Base-by-base conservation (phyloP, 2,329 filamentous ascomycete genomes). In the Alternaria consortialis region DNA sequence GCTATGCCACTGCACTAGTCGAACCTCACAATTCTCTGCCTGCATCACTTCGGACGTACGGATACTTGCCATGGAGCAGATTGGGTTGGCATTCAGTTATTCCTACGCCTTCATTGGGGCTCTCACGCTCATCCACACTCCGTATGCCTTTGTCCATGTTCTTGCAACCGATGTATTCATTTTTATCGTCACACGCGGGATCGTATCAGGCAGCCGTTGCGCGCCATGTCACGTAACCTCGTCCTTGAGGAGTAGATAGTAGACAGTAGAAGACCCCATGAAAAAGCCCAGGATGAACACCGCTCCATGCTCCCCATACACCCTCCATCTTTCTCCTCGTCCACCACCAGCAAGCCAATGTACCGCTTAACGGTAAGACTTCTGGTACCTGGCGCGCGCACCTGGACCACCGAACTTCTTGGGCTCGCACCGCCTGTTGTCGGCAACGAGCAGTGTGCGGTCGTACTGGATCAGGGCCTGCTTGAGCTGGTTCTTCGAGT, bases 401-500 rank as follows among this genome's bases (percentile, higher is more conserved):
- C 94, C 94, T 78, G 89, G 91, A 92, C 91, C 92, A 83, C 90
- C 90, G 81, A 93, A 92, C 88, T 97, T 97, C 94, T 98, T 98
- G 86, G 94, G 94, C 89, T 99, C 95, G 85, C 93, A 95, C 79
- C 95, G 92, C 84, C 95, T 91, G 91, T 97, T 97, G 86, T 99
- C 95, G 84, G 95, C 95, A 79, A 99, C 95, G 80, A 99, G 91
- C 74, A 99, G 91, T 82, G 93, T 97, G 81, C 94, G 90, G 88
- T 97, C 93, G 88, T 94, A 99, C 83, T 93, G 89, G 80, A 94
- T 92, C 76, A 99, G 90, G 75, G 92, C 92, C 86, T 94, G 91
- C 93, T 98, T 99, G 81, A 99, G 89, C 85, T 93, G 88, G 90
- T 98, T 97, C 92, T 99, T 99, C 87, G 91, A 93, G 91, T 98